A percentile compares a stretch with the other conserved stretches of the same genome.
Evolutionary conservation across 768 basidiomycete genomes (phyloP).

Genomic region (Tylopilus subfusipes): DNA sequence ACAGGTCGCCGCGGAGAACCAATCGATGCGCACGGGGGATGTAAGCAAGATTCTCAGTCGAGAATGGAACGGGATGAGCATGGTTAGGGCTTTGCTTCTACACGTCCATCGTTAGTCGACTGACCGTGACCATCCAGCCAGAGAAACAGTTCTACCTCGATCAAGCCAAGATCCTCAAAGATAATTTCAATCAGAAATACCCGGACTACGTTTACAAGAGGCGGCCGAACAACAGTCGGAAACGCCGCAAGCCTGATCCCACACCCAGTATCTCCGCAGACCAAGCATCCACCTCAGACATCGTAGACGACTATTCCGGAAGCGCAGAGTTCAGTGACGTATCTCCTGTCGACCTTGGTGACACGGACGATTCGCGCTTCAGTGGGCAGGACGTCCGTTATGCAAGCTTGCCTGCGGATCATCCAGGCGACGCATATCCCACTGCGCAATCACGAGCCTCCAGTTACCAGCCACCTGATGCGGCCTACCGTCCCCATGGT

Average conservation of each 20-base stretch:
- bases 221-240: slow-evolving; percentile 83
- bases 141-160: slow-evolving; percentile 88
- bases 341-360: slow-evolving; percentile 37
- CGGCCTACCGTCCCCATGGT: slow-evolving; percentile 22
- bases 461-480: slow-evolving; percentile 27
- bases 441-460: slow-evolving; percentile 15
- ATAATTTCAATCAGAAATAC: slow-evolving; percentile 80
- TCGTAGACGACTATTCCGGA: slow-evolving; percentile 30
- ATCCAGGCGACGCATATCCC: slow-evolving; percentile 12
- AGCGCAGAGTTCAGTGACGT: slow-evolving; percentile 36
- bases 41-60: slow-evolving; percentile 85
- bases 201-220: slow-evolving; percentile 89
- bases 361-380: slow-evolving; percentile 20
- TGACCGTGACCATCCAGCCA: slow-evolving; percentile 39
- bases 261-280: slow-evolving; percentile 30
- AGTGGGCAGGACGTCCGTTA: slow-evolving; percentile 22
- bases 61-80: slow-evolving; percentile 79
- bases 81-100: slow-evolving; percentile 44
- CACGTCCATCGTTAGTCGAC: slow-evolving; percentile 4
- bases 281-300: slow-evolving; percentile 29
- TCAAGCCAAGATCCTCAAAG: slow-evolving; percentile 82
- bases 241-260: slow-evolving; percentile 45
- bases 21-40: slow-evolving; percentile 86
- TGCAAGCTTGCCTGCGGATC: slow-evolving; percentile 21
- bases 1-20: slow-evolving; percentile 83